Evolutionary conservation across 768 basidiomycete species (phyloP).

Genomic region (Tricholoma flavovirens): DNA sequence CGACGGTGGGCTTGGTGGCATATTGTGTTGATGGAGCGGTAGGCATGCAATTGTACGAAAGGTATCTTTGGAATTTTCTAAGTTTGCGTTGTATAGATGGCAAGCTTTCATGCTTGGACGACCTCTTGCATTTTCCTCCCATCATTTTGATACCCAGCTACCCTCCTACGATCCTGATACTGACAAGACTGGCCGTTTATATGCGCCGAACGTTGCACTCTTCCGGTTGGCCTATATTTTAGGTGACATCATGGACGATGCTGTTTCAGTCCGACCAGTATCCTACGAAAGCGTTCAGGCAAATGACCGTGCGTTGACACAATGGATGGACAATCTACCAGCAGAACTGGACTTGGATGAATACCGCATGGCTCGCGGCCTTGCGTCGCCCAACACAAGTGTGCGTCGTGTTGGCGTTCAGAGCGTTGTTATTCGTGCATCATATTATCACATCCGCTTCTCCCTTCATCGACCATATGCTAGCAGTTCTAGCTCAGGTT

Average conservation of each 20-base stretch:
- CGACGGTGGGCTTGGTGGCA: constrained; percentile 92
- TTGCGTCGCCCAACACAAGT: constrained; percentile 56
- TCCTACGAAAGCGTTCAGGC: constrained; percentile 67
- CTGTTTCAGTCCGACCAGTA: constrained; percentile 75
- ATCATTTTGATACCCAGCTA: constrained; percentile 79
- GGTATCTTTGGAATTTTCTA: neutral
- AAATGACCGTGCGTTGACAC: constrained; percentile 63
- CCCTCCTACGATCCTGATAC: constrained; percentile 62
- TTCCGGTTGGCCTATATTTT: constrained; percentile 74
- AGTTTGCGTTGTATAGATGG: constrained; percentile 46
- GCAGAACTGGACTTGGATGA: constrained; percentile 72
- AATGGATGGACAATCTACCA: constrained; percentile 78
- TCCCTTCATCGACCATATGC: constrained; percentile 80
- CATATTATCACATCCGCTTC: constrained; percentile 80
- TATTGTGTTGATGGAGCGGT: constrained; percentile 76
- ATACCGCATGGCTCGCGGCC: constrained; percentile 63
- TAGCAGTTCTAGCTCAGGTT: constrained; percentile 26
- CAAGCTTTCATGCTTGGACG: constrained; percentile 86
- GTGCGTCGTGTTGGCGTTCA: constrained; percentile 70
- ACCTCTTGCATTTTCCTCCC: constrained; percentile 67
- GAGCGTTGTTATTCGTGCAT: constrained; percentile 72
- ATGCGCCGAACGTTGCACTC: constrained; percentile 68
- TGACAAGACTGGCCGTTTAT: constrained; percentile 61
- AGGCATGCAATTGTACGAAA: constrained; percentile 13
- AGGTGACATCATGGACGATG: constrained; percentile 82